A percentile compares a stretch with the other conserved stretches of the same genome.
Conservation (phyloP, 140 eudicot genomes). For the Anethum foeniculum region DNA sequence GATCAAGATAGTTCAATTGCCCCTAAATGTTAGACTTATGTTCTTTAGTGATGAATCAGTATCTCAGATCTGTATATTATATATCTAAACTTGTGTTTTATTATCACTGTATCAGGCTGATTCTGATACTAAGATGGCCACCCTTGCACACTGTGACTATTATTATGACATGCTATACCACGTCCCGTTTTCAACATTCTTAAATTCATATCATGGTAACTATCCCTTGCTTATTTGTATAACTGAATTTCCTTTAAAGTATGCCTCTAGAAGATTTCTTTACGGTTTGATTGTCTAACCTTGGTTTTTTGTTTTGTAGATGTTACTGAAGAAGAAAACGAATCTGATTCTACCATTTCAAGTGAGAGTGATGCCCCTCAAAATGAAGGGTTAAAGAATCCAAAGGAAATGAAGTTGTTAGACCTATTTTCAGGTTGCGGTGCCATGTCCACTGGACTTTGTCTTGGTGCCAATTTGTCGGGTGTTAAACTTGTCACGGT, state of each 20-base stretch:
- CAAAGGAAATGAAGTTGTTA: no score
- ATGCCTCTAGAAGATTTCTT: neutral
- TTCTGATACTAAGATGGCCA: neutral
- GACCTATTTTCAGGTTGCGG: no score
- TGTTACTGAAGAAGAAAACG: constrained; percentile 25
- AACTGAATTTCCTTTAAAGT: neutral
- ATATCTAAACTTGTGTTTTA: neutral
- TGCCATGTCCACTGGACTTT: no score
- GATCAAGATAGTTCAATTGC: constrained; percentile 38
- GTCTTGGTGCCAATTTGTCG: no score
- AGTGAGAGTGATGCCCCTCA: constrained; percentile 31
- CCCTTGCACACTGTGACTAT: neutral
- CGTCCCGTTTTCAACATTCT: constrained; percentile 5
- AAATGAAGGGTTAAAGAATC: neutral
- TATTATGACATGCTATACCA: constrained; percentile 4
- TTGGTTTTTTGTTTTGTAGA: constrained; percentile 15
- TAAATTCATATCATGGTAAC: neutral
- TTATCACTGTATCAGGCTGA: constrained; percentile 33
- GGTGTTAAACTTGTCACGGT: no score
- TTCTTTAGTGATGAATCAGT: neutral
- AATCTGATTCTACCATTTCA: constrained; percentile 56
- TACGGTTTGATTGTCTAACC: neutral
- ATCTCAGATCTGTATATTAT: neutral
- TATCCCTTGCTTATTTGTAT: neutral
- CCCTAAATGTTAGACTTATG: constrained; percentile 37